Conservation (phyloP, 495 filamentous ascomycete species). For the Staphylotrichum tortipilum region DNA sequence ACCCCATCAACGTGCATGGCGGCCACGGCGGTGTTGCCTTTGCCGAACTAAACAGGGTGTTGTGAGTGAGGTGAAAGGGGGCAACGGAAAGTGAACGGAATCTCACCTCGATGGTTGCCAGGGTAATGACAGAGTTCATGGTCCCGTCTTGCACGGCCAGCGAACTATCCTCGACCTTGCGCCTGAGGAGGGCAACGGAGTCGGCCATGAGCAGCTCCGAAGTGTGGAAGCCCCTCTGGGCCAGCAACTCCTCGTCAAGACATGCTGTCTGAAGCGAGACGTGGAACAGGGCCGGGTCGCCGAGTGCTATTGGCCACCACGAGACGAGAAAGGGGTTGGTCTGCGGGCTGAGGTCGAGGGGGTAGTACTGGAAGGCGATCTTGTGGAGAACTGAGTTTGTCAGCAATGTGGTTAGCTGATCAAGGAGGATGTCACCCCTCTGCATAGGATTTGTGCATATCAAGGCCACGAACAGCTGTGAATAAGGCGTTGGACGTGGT, state of each 20-base stretch:
- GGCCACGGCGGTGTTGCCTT: constrained; percentile 36
- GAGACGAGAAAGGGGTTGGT: constrained; percentile 47
- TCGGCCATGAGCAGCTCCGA: constrained; percentile 47
- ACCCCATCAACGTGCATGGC: constrained; percentile 45
- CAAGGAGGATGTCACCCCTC: not conserved
- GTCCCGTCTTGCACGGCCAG: constrained; percentile 46
- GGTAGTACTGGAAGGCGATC: constrained; percentile 49
- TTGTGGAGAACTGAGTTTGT: constrained; percentile 37
- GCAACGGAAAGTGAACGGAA: not conserved
- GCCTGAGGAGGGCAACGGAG: constrained; percentile 38
- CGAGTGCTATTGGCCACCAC: constrained; percentile 47
- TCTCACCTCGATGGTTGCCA: constrained; percentile 45
- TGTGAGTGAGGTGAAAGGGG: constrained; percentile 1
- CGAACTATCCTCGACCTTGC: constrained; percentile 33
- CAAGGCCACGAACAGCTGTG: constrained; percentile 36
- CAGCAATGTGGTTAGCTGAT: too few species aligned
- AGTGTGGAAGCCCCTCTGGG: constrained; percentile 37
- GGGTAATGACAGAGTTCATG: constrained; percentile 45
- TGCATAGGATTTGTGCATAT: not conserved
- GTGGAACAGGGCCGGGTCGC: constrained; percentile 44
- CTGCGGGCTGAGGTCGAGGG: constrained; percentile 37
- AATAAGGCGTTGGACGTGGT: constrained; percentile 41
- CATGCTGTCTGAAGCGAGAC: constrained; percentile 47
- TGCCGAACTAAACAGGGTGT: constrained; percentile 32
- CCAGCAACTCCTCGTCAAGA: constrained; percentile 42